Percentiles rank a stretch among this genome's conserved stretches.
phyloP scores from a whole-genome alignment of 768 basidiomycete species.

The Trametes coccinea region DNA sequence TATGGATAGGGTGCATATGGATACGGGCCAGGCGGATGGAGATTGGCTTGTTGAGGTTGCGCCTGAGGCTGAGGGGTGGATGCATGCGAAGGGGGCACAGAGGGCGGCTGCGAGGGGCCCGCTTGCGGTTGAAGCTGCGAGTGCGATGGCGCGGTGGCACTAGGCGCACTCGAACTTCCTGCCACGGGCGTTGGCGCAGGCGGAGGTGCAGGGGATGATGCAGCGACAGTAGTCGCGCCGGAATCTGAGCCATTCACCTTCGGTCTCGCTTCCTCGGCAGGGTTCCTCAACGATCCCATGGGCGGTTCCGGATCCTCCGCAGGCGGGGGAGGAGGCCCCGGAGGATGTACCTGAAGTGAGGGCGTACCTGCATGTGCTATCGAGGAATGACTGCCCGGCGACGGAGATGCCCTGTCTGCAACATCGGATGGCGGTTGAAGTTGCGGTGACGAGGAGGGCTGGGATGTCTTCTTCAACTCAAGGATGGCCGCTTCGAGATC shows the following conservation, averaged over 20 bases:
- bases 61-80: slow-evolving; percentile 16
- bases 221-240: slow-evolving; percentile 1
- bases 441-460: slow-evolving; percentile 24
- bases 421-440: not conserved
- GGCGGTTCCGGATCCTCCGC: slow-evolving; percentile 20
- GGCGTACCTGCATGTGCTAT: slow-evolving; percentile 19
- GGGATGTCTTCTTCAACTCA: slow-evolving; percentile 38
- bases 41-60: slow-evolving; percentile 14
- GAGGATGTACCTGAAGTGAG: slow-evolving; percentile 26
- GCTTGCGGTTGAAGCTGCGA: not conserved
- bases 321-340: slow-evolving; percentile 3
- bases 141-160: not conserved
- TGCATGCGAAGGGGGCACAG: slow-evolving; percentile 24
- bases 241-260: slow-evolving; percentile 8
- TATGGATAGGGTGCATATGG: slow-evolving; percentile 60
- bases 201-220: slow-evolving; percentile 4
- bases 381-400: slow-evolving; percentile 20
- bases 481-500: slow-evolving; percentile 68
- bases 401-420: slow-evolving; percentile 22
- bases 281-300: slow-evolving; percentile 27
- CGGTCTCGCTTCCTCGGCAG: slow-evolving; percentile 10
- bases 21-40: slow-evolving; percentile 35
- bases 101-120: slow-evolving; percentile 11
- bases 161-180: not conserved
- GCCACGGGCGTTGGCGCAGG: not conserved